Conservation (phyloP, 106 monocot genomes). For the Phalaenopsis aphrodite region DNA sequence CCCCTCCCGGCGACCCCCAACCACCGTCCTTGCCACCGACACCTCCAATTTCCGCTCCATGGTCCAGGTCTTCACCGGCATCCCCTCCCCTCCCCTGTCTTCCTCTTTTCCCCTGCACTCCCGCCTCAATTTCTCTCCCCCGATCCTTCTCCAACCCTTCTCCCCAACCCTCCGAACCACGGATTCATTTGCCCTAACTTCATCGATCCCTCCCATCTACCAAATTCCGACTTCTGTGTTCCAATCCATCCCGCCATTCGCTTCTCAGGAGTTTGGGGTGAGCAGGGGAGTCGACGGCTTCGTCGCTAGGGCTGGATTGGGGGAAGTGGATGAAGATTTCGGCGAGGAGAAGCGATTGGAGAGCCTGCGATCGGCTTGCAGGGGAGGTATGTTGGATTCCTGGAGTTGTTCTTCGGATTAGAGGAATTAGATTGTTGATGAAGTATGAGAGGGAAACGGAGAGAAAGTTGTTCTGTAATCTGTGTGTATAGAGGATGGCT, state of each 20-base stretch:
- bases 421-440: background rate
- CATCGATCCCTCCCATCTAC: no score
- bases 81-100: constrained; percentile 32
- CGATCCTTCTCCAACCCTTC: background rate
- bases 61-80: constrained; percentile 61
- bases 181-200: background rate
- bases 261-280: no score
- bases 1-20: constrained; percentile 33
- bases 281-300: no score
- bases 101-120: constrained; percentile 8
- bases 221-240: no score
- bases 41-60: constrained; percentile 54
- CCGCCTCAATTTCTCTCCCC: constrained; percentile 17
- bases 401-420: constrained; percentile 30
- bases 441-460: constrained; percentile 4
- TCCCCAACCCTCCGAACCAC: background rate
- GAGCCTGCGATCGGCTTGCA: no score
- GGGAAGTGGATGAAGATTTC: no score
- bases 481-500: no score
- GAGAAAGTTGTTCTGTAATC: background rate
- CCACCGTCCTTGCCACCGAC: constrained; percentile 50
- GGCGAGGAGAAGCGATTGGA: no score
- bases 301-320: no score
- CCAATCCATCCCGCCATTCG: no score
- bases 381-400: no score